A percentile compares a stretch with the other conserved stretches of the same genome.
Conservation (phyloP, 2,329 filamentous ascomycete species). For the Penicillium expansum region DNA sequence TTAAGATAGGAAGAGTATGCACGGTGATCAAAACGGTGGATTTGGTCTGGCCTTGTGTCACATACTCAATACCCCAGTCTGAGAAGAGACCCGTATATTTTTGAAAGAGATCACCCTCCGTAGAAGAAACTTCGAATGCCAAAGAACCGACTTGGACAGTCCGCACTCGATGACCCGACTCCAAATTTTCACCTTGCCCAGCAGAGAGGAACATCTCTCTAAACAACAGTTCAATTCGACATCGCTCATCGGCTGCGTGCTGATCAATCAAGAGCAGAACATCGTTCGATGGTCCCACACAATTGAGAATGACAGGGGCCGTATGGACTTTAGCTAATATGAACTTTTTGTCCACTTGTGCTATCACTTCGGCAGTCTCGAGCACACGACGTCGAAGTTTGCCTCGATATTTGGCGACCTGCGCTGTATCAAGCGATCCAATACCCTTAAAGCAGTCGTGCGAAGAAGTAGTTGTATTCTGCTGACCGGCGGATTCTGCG, state of each 20-base stretch:
- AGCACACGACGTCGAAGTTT: slow-evolving; percentile 63
- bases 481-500: slow-evolving; percentile 19
- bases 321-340: slow-evolving; percentile 64
- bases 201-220: slow-evolving; percentile 47
- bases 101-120: slow-evolving; percentile 61
- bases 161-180: slow-evolving; percentile 14
- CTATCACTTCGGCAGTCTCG: slow-evolving; percentile 61
- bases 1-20: slow-evolving; percentile 63
- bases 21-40: slow-evolving; percentile 47
- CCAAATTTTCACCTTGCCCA: neutral
- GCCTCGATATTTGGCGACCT: slow-evolving; percentile 31
- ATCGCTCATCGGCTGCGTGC: slow-evolving; percentile 89
- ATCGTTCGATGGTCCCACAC: slow-evolving; percentile 1
- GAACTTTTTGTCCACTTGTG: slow-evolving; percentile 88
- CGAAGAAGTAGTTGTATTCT: slow-evolving; percentile 11
- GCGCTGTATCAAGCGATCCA: slow-evolving; percentile 23
- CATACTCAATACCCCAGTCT: slow-evolving; percentile 72
- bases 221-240: slow-evolving; percentile 73
- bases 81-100: slow-evolving; percentile 58
- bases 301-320: neutral
- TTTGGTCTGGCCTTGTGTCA: slow-evolving; percentile 34
- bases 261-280: slow-evolving; percentile 80
- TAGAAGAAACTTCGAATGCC: slow-evolving; percentile 60
- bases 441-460: slow-evolving; percentile 23
- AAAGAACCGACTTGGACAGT: slow-evolving; percentile 47